Evolutionary conservation across 805 yeast species (phyloP), one percentile per base, ranked within the genome.

Genomic region (Diddensiella transvaalensis): DNA sequence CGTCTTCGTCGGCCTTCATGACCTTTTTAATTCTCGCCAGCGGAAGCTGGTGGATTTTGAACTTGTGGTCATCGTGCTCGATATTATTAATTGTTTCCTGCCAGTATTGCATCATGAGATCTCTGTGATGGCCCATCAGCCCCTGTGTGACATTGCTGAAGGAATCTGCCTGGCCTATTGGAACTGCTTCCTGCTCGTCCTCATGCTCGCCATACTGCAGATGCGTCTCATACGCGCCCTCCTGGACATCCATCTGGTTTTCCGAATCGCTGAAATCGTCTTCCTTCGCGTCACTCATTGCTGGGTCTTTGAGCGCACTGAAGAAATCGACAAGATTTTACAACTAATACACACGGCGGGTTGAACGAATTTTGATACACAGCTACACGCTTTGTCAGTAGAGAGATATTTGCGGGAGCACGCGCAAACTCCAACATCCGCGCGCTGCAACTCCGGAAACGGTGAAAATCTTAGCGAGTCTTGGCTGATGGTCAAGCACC

Each of bases 1-100:
- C 98, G 55, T 91, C 97, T 63, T 88, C 96, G 64, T 91, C 98
- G 0, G 97, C 90, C 65, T 91, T 91, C 98, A 91, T 91, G 36
- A 91, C 97, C 66, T 91, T 91, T 63, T 93, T 91, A 60, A 93
- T 93, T 58, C 99, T 77, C 3, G 99, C 99, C 47, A 93, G 73
- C 15, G 99, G 99, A 53, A 93, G 72, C 54, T 90, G 96, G 64
- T 93, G 97, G 56, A 87, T 86, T 65, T 88, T 90, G 70, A 91
- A 93, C 59, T 82, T 88, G 62, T 78, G 80, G 35, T 64, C 61
- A 50, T 71, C 76, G n/a, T 78, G 76, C 67, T 93, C 99, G 43
- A 93, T 88, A 47, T 84, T 79, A 62, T 88, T 88, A 66, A 93
- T 90, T 11, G 95, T 83, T 58, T 87, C 95, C 69, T 93, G 99